phyloP scores from a whole-genome alignment of 129 eudicot genomes.

The Helianthus annuus region HanXRQr2.0-SUNRISE NC_035446.2:71525483-71525982 shows the following conservation, averaged over 20 bases:
- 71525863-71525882: slow-evolving; percentile 93
- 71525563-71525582: background rate
- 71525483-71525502: slow-evolving; percentile 12
- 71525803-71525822: slow-evolving; percentile 97
- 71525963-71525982: slow-evolving; percentile 1
- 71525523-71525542: background rate
- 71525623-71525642: slow-evolving; percentile 98
- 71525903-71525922: slow-evolving; percentile 50
- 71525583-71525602: background rate
- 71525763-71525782: background rate
- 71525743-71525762: background rate
- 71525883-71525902: slow-evolving; percentile 92
- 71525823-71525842: slow-evolving; percentile 72
- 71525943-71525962: background rate
- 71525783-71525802: slow-evolving; percentile 64
- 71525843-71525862: slow-evolving; percentile 86
- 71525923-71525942: background rate
- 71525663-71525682: slow-evolving; percentile 91
- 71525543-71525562: background rate
- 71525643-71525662: slow-evolving; percentile 95
- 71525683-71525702: slow-evolving; percentile 97
- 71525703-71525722: slow-evolving; percentile 34
- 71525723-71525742: background rate
- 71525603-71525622: slow-evolving; percentile 73
- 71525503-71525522: background rate